phyloP scores from a whole-genome alignment of 2,329 filamentous ascomycete species.

The Apiospora hydei region DNA sequence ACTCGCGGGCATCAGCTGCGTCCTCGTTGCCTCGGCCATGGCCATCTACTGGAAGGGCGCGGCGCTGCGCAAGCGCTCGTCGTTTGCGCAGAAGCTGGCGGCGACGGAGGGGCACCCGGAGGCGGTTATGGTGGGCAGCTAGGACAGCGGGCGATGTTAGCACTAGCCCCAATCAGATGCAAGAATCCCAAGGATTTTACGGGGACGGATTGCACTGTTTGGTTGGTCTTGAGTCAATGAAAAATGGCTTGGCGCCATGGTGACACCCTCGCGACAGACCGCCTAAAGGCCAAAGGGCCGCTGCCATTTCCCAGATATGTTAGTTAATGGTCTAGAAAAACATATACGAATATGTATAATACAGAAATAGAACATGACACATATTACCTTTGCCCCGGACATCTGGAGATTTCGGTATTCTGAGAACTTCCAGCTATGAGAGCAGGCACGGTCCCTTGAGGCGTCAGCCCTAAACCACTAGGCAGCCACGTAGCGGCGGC shows the following conservation, averaged over 20 bases:
- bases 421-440: no score
- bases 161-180: no score
- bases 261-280: no score
- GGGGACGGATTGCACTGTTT: no score
- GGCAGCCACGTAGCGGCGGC: no score
- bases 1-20: slow-evolving; percentile 55
- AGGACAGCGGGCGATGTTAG: no score
- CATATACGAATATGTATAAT: not conserved
- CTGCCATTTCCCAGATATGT: no score
- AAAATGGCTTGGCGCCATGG: not conserved
- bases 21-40: slow-evolving; percentile 61
- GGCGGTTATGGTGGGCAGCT: not conserved
- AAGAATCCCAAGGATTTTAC: no score
- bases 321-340: no score
- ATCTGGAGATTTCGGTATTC: not conserved
- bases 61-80: slow-evolving; percentile 55
- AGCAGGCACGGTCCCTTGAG: no score
- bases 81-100: slow-evolving; percentile 66
- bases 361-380: not conserved
- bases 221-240: no score
- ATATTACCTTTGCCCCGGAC: not conserved
- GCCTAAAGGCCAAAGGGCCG: no score
- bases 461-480: not conserved
- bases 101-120: slow-evolving; percentile 31
- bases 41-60: slow-evolving; percentile 64